phyloP scores from a whole-genome alignment of 169 alveolate genomes.

The Theileria equi region DNA sequence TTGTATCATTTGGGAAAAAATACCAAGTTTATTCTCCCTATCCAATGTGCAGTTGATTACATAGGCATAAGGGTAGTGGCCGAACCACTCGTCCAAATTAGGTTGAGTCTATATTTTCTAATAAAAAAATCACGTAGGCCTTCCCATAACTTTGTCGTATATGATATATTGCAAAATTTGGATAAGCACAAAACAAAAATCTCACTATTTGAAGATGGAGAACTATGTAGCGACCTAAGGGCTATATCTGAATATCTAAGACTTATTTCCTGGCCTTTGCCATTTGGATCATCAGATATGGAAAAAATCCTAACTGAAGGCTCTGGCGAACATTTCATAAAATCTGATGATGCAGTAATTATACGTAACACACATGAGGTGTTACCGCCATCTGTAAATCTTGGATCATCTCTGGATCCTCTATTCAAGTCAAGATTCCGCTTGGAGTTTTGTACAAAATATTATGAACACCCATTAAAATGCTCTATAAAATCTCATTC shows the following conservation, averaged over 20 bases:
- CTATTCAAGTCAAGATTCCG: constrained; percentile 53
- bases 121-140: not conserved
- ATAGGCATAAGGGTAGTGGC: constrained; percentile 72
- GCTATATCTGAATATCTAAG: constrained; percentile 46
- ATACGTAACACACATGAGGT: constrained; percentile 70
- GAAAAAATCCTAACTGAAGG: constrained; percentile 23
- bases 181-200: constrained; percentile 50
- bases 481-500: constrained; percentile 47
- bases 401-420: constrained; percentile 27
- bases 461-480: constrained; percentile 42
- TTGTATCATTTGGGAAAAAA: constrained; percentile 55
- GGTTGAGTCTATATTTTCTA: constrained; percentile 6
- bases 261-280: constrained; percentile 65
- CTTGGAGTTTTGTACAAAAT: constrained; percentile 42
- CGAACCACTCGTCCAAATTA: constrained; percentile 69
- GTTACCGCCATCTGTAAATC: constrained; percentile 66
- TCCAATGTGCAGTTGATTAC: constrained; percentile 67
- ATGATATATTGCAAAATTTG: constrained; percentile 4
- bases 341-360: constrained; percentile 57
- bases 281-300: constrained; percentile 68
- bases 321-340: constrained; percentile 48
- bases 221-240: constrained; percentile 44
- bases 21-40: constrained; percentile 63
- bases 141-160: not conserved
- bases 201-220: constrained; percentile 39